A percentile compares a stretch with the other conserved stretches of the same genome.
These are phyloP conservation scores for Pestalotiopsis sp. DNA, from an alignment of 2,329 filamentous ascomycete species.

Conservation along the genomic window DNA sequence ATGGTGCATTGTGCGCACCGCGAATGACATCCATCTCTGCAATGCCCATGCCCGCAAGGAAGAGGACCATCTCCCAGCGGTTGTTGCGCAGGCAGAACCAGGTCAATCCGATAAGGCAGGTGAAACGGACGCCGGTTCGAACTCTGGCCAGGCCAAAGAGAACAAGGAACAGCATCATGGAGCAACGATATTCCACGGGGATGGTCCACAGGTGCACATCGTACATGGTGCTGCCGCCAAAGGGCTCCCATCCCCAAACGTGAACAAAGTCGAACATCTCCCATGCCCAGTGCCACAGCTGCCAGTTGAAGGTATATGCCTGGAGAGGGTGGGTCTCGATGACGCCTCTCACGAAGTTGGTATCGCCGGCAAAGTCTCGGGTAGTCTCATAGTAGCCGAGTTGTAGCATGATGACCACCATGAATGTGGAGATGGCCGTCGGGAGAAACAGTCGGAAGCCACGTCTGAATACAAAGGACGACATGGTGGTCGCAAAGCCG, in stretches of 20 bases:
- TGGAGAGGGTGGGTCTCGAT: slow-evolving; percentile 49
- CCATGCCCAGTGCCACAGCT: slow-evolving; percentile 48
- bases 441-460: slow-evolving; percentile 56
- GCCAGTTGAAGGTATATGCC: slow-evolving; percentile 38
- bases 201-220: slow-evolving; percentile 67
- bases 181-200: slow-evolving; percentile 62
- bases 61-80: slow-evolving; percentile 59
- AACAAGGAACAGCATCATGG: slow-evolving; percentile 58
- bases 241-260: slow-evolving; percentile 52
- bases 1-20: slow-evolving; percentile 41
- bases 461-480: slow-evolving; percentile 55
- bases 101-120: slow-evolving; percentile 43
- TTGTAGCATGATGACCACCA: slow-evolving; percentile 46
- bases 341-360: slow-evolving; percentile 48
- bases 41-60: slow-evolving; percentile 55
- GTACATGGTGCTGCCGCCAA: slow-evolving; percentile 52
- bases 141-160: slow-evolving; percentile 53
- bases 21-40: slow-evolving; percentile 58
- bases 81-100: slow-evolving; percentile 49
- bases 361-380: slow-evolving; percentile 46
- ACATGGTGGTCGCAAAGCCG: slow-evolving; percentile 47
- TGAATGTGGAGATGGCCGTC: slow-evolving; percentile 51
- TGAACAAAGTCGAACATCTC: slow-evolving; percentile 54
- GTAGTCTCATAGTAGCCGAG: slow-evolving; percentile 52
- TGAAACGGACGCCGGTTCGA: slow-evolving; percentile 43